Evolutionary conservation across 768 basidiomycete species (phyloP).

Genomic region (Lactifluus subvellereus): DNA sequence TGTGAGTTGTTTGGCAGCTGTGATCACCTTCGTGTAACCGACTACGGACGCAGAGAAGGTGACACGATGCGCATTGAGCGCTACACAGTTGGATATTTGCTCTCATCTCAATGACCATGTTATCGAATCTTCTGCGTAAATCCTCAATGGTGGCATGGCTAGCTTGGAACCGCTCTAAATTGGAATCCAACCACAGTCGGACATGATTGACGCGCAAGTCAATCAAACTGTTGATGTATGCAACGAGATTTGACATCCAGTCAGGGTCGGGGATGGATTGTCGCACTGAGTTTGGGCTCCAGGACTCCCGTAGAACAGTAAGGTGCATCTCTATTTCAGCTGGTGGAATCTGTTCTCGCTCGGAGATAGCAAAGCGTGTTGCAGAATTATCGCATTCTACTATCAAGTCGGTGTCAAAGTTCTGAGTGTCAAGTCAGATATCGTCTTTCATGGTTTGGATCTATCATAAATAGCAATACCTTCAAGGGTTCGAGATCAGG

Average conservation of each 20-base stretch:
- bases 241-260: conserved; percentile 38
- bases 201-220: conserved; percentile 46
- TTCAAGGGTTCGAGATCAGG: conserved; percentile 46
- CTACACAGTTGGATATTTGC: conserved; percentile 45
- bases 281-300: conserved; percentile 33
- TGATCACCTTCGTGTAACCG: conserved; percentile 44
- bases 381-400: conserved; percentile 37
- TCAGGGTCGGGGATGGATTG: conserved; percentile 35
- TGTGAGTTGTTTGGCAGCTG: conserved; percentile 46
- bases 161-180: conserved; percentile 42
- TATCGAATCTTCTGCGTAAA: conserved; percentile 42
- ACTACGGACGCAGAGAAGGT: conserved; percentile 42
- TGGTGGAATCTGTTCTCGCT: conserved; percentile 18
- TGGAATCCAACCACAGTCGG: conserved; percentile 44
- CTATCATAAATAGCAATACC: conserved; percentile 30
- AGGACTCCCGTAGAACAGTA: conserved; percentile 26
- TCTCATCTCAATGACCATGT: conserved; percentile 40
- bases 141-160: conserved; percentile 41
- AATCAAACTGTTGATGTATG: conserved; percentile 37
- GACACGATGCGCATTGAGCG: conserved; percentile 42
- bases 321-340: conserved; percentile 29
- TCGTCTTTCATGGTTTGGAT: no score
- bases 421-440: conserved; percentile 31
- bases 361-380: conserved; percentile 33
- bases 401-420: conserved; percentile 44